Evolutionary conservation across 805 yeast species (phyloP), one percentile per base, ranked within the genome.

Genomic region (Cyberlindnera mycetangii): DNA sequence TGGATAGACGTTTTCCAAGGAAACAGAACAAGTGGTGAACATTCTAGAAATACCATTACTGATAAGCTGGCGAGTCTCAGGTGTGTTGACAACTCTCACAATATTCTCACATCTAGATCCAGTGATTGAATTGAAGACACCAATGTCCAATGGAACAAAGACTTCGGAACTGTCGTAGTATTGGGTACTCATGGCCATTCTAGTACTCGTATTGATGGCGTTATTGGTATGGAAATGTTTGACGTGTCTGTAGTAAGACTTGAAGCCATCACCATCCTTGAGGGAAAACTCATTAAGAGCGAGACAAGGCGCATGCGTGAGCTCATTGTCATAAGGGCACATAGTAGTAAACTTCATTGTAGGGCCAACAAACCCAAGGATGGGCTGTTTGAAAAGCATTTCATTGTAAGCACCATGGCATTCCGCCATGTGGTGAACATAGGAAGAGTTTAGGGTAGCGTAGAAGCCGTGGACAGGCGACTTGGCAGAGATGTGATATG

Each of bases 401-500:
- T 32, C 30, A 16, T 37, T 41, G 22, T 24, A 34, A 12, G 48
- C 43, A 24, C 54, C 54, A 35, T 50, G 54, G n/a, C 38, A 37
- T 10, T 45, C 44, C 11, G 42, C 39, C 50, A 50, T 45, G 24
- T 50, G 54, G 15, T 48, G 49, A 20, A 45, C 45, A 19, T 42
- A 50, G 10, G 43, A 39, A 8, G 50, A 40, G 9, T 42, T 45
- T 21, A 50, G 37, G 11, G 50, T 48, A n/a, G 49, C 44, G 36
- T 48, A 48, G 44, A 50, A 50, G 14, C 31, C 28, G 17, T 31
- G 33, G 12, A 30, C 8, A 16, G 40, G 36, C 2, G 45, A 41
- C 16, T 22, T 31, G 14, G 16, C 11, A n/a, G 32, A 20, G 24
- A 32, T 39, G 45, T 16, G 36, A 45, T 21, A 18, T 5, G 15